Evolutionary conservation across 75 land plant species (phyloP).

Genomic region (Selaginella moellendorffii): DNA sequence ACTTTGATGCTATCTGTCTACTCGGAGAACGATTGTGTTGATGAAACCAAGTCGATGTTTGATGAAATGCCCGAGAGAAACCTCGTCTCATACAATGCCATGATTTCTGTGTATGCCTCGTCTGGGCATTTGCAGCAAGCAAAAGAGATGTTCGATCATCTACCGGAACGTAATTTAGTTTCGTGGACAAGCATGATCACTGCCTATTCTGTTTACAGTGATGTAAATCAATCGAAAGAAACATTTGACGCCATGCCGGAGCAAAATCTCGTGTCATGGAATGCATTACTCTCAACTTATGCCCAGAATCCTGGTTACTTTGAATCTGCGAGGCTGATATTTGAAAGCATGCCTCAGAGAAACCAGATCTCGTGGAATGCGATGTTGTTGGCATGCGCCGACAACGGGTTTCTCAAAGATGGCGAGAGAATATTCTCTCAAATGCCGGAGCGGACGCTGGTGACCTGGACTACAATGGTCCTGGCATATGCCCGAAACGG

Average conservation of each 20-base stretch:
- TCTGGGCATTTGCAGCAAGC: constrained; percentile 18
- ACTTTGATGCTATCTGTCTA: neutral
- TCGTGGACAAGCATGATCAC: no score
- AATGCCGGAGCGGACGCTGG: no score
- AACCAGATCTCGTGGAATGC: neutral
- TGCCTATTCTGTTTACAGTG: no score
- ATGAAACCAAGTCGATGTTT: neutral
- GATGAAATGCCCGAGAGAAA: neutral
- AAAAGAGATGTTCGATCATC: constrained; percentile 24
- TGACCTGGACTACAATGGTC: neutral
- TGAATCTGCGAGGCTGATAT: constrained; percentile 22
- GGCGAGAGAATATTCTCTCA: neutral
- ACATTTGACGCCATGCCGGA: no score
- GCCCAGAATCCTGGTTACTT: constrained; percentile 13
- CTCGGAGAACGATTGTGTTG: neutral
- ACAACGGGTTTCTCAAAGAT: neutral
- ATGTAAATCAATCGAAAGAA: no score
- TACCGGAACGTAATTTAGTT: constrained; percentile 30
- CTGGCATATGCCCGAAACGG: neutral
- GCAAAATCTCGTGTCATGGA: no score
- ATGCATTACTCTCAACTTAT: no score
- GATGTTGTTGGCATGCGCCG: neutral
- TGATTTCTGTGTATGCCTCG: neutral
- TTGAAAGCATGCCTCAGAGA: constrained; percentile 7
- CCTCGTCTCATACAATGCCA: neutral